Conservation (phyloP, 2,329 filamentous ascomycete genomes). For the Diaporthe destruens region DNA sequence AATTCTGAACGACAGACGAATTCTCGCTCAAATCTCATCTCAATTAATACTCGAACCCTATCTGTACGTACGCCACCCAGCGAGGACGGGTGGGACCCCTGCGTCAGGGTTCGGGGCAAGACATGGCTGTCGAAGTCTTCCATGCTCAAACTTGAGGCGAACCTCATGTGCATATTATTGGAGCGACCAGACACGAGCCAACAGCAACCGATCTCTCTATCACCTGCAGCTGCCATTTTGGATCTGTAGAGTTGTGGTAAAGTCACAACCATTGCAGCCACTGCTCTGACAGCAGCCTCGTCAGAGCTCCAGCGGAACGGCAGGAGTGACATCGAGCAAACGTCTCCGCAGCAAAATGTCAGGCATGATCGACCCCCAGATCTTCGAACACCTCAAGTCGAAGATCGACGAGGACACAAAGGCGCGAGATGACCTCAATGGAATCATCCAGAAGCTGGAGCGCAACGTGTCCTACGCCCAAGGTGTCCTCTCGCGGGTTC, state of each 20-base stretch:
- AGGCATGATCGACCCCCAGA: constrained; percentile 79
- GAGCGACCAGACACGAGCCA: not conserved
- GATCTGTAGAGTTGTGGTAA: not conserved
- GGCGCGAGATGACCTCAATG: constrained; percentile 85
- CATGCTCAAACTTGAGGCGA: not conserved
- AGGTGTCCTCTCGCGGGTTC: constrained; percentile 87
- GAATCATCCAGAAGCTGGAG: constrained; percentile 85
- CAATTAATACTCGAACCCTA: not conserved
- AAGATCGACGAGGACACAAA: constrained; percentile 90
- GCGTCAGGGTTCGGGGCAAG: constrained; percentile 17
- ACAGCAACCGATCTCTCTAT: not conserved
- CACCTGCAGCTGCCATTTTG: not conserved
- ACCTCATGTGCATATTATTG: not conserved
- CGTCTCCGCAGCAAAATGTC: constrained; percentile 42
- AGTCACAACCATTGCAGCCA: not conserved
- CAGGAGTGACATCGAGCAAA: not conserved
- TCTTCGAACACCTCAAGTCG: constrained; percentile 88
- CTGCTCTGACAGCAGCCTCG: not conserved
- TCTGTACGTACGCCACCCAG: not conserved
- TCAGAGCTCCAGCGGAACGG: not conserved
- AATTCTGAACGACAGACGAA: not conserved
- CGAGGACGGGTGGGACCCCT: not conserved
- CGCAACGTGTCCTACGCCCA: constrained; percentile 85
- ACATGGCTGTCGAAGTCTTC: not conserved
- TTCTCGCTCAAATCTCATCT: not conserved